These are phyloP conservation scores for Euphrasia confusa DNA, from an alignment of 257 asterid species.

Conservation along the genomic window DNA sequence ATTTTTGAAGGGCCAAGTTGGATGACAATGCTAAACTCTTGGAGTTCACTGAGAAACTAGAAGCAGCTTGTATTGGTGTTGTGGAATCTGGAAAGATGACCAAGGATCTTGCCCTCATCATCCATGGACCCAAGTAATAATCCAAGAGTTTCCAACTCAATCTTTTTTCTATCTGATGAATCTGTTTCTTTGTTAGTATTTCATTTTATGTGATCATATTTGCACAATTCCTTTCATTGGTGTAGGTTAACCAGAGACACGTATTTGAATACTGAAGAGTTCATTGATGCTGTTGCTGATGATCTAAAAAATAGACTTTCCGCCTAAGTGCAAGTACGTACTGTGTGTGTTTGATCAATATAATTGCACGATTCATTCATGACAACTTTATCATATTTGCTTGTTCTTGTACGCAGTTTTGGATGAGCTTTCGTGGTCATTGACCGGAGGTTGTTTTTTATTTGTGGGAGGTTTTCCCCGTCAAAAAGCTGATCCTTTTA, in stretches of 20 bases:
- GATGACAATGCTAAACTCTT: conserved; percentile 73
- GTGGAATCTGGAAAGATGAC: conserved; percentile 99
- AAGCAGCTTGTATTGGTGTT: conserved; percentile 82
- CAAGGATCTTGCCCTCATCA: conserved; percentile 92
- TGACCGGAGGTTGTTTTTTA: background rate
- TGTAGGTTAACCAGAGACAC: conserved; percentile 62
- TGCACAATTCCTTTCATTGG: background rate
- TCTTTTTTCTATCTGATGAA: background rate
- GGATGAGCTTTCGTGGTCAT: conserved; percentile 16
- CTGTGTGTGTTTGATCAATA: background rate
- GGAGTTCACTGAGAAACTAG: conserved; percentile 88
- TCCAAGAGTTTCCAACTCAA: background rate
- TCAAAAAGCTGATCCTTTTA: conserved; percentile 13
- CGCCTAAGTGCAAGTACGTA: conserved; percentile 31
- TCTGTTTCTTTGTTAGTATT: background rate
- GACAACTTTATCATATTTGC: background rate
- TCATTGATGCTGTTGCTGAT: conserved; percentile 86
- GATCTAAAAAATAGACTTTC: conserved; percentile 80
- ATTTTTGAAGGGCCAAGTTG: conserved; percentile 67
- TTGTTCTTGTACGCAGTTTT: conserved; percentile 14
- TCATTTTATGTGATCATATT: conserved; percentile 6
- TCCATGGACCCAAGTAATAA: conserved; percentile 76
- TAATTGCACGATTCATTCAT: background rate
- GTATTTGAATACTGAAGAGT: conserved; percentile 83
- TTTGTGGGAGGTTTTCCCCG: conserved; percentile 4